A percentile compares a stretch with the other conserved stretches of the same genome.
These are phyloP conservation scores for Heliamphora pulchella DNA, from an alignment of 179 eudicot species.

Conservation along the genomic window DNA sequence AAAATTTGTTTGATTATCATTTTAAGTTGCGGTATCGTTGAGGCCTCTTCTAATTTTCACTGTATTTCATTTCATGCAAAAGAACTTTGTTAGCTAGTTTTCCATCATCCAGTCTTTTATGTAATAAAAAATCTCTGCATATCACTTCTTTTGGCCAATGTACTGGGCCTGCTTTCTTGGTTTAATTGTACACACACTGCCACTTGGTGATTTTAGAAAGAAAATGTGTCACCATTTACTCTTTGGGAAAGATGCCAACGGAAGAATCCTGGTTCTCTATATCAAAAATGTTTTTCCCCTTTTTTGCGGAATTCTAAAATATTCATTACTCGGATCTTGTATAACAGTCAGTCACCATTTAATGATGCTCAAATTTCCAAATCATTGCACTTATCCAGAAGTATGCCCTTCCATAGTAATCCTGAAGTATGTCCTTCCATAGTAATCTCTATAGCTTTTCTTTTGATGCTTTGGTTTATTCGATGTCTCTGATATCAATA, in stretches of 20 bases:
- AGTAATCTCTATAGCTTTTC: neutral
- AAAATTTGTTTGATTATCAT: neutral
- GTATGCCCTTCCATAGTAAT: neutral
- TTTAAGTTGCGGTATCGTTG: neutral
- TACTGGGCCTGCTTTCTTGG: neutral
- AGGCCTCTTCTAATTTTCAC: neutral
- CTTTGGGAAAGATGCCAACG: neutral
- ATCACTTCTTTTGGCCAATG: neutral
- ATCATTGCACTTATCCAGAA: neutral
- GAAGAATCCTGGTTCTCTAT: neutral
- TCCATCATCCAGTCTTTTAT: neutral
- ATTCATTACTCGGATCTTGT: neutral
- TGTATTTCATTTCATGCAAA: neutral
- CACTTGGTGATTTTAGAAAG: slow-evolving; percentile 5
- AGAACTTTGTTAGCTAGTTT: neutral
- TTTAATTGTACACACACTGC: neutral
- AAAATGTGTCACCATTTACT: neutral
- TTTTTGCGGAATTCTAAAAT: neutral
- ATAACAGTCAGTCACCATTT: neutral
- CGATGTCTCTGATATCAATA: neutral
- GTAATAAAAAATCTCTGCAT: neutral
- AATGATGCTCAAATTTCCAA: neutral
- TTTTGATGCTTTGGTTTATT: neutral
- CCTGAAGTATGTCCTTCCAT: neutral
- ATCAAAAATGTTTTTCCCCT: neutral